Conservation (phyloP, 495 filamentous ascomycete species). For the Aspergillus carlsbadensis region DNA sequence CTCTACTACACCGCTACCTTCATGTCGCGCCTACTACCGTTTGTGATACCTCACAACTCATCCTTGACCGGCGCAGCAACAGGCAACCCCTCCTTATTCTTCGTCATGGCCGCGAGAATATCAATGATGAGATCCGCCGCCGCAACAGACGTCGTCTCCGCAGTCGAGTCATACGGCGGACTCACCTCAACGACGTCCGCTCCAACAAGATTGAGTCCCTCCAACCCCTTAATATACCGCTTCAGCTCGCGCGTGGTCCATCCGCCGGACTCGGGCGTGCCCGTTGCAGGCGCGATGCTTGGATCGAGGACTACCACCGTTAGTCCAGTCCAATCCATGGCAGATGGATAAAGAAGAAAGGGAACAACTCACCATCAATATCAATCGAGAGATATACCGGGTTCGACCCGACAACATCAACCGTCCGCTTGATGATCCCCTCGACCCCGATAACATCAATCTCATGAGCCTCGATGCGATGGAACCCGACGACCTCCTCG, state of each 20-base stretch:
- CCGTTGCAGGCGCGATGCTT: slow-evolving; percentile 28
- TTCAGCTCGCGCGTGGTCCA: slow-evolving; percentile 34
- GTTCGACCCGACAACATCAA: slow-evolving; percentile 15
- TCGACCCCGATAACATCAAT: slow-evolving; percentile 30
- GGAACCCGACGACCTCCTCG: slow-evolving; percentile 21
- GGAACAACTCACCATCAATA: slow-evolving; percentile 24
- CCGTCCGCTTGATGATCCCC: slow-evolving; percentile 18
- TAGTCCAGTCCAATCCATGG: background rate
- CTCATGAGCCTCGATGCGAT: slow-evolving; percentile 21
- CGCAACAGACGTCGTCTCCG: slow-evolving; percentile 47
- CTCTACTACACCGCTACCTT: too few relatives aligned
- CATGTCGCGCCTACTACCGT: too few relatives aligned
- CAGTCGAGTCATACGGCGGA: slow-evolving; percentile 48
- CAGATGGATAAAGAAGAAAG: background rate
- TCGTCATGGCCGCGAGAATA: slow-evolving; percentile 27
- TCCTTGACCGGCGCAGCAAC: slow-evolving; percentile 5
- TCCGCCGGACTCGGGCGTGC: slow-evolving; percentile 30
- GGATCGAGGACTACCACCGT: slow-evolving; percentile 23
- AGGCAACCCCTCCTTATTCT: background rate
- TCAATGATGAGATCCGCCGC: slow-evolving; percentile 41
- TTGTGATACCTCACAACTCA: slow-evolving; percentile 21
- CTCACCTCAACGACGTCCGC: slow-evolving; percentile 46
- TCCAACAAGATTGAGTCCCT: slow-evolving; percentile 28
- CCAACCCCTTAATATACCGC: slow-evolving; percentile 15
- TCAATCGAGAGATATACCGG: slow-evolving; percentile 31